phyloP scores from a whole-genome alignment of 441 rosid genomes.

The Gossypium gossypioides region DNA sequence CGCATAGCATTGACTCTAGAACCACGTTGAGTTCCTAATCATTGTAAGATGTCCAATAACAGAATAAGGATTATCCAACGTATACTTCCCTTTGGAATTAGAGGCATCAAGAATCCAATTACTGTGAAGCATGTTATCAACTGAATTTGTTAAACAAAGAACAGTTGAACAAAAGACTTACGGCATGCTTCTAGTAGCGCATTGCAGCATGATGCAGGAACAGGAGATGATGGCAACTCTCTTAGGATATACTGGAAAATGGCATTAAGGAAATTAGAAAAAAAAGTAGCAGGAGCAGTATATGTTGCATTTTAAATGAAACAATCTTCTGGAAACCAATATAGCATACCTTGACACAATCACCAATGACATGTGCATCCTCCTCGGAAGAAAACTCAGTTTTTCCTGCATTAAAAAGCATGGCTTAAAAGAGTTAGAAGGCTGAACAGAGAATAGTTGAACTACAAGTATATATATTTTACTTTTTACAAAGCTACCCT shows the following conservation, averaged over 20 bases:
- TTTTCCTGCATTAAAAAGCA: conserved; percentile 52
- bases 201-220: conserved; percentile 97
- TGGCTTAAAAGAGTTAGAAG: conserved; percentile 13
- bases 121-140: neutral
- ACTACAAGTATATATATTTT: neutral
- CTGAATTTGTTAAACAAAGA: conserved; percentile 2
- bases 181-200: conserved; percentile 91
- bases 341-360: conserved; percentile 77
- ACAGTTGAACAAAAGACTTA: conserved; percentile 36
- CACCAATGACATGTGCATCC: conserved; percentile 90
- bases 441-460: neutral
- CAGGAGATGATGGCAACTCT: conserved; percentile 95
- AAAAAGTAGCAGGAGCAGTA: conserved; percentile 15
- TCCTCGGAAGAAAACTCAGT: conserved; percentile 60
- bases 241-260: conserved; percentile 74
- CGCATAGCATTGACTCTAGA: conserved; percentile 75
- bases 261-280: conserved; percentile 18
- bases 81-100: neutral
- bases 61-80: neutral
- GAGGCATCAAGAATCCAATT: conserved; percentile 2
- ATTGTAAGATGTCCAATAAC: conserved; percentile 20
- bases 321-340: conserved; percentile 13
- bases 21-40: conserved; percentile 62
- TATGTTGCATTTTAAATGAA: conserved; percentile 12
- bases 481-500: neutral